phyloP scores from a whole-genome alignment of 805 yeast species.

The Cyberlindnera subsufficiens region DNA sequence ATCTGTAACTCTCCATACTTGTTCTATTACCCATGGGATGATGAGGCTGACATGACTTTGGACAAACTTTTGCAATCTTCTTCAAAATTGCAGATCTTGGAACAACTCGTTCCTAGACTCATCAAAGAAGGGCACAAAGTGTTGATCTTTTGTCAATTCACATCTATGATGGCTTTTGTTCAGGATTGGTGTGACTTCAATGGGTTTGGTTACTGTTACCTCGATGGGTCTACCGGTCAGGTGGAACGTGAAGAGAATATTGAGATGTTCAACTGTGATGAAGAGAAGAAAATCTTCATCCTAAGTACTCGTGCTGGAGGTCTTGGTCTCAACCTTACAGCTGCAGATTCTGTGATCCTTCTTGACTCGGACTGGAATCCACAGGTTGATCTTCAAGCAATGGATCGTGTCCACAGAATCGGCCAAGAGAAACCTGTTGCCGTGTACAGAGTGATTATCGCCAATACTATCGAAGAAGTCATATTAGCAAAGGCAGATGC shows the following conservation, averaged over 20 bases:
- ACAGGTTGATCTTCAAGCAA: constrained; percentile 93
- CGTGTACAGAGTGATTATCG: constrained; percentile 70
- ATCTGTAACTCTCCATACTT: constrained; percentile 83
- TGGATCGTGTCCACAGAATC: constrained; percentile 91
- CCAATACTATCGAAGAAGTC: constrained; percentile 79
- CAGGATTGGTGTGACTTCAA: constrained; percentile 64
- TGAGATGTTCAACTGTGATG: constrained; percentile 33
- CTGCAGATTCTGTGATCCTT: constrained; percentile 85
- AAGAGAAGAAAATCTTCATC: constrained; percentile 48
- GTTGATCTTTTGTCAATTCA: constrained; percentile 82
- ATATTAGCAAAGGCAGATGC: constrained; percentile 72
- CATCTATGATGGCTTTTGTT: constrained; percentile 72
- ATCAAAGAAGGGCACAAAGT: constrained; percentile 54
- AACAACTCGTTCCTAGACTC: constrained; percentile 53
- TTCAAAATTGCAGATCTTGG: constrained; percentile 66
- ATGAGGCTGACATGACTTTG: constrained; percentile 34
- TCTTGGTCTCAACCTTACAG: constrained; percentile 77
- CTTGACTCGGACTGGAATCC: constrained; percentile 98
- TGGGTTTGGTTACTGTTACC: constrained; percentile 43
- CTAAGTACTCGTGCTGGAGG: constrained; percentile 95
- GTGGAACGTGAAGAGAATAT: constrained; percentile 62
- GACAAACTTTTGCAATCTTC: constrained; percentile 47
- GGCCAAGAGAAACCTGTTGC: constrained; percentile 86
- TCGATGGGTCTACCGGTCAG: constrained; percentile 74
- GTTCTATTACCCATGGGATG: constrained; percentile 72